Evolutionary conservation across 352 stramenopile species (phyloP).

Genomic region (Ophiocytium majus): DNA sequence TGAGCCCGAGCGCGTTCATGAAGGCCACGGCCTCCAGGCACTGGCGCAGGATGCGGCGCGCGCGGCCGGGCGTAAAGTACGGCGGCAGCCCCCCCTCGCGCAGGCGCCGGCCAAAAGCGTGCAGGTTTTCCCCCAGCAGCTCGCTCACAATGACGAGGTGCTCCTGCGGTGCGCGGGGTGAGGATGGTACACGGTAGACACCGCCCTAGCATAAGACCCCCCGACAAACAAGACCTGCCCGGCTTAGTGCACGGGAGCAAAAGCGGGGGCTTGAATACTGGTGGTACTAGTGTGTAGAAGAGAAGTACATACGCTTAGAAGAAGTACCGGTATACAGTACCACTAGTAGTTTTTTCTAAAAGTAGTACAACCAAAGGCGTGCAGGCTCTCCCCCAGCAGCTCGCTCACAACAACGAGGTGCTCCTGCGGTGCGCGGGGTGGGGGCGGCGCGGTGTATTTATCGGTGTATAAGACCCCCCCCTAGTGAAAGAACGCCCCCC

Average conservation of each 20-base stretch:
- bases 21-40: conserved; percentile 68
- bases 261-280: no score
- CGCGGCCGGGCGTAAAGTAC: conserved; percentile 79
- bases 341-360: no score
- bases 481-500: no score
- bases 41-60: conserved; percentile 39
- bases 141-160: conserved; percentile 90
- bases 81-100: conserved; percentile 72
- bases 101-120: conserved; percentile 89
- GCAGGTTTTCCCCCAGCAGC: conserved; percentile 92
- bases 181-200: not conserved
- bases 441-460: no score
- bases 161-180: conserved; percentile 58
- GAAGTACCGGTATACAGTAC: no score
- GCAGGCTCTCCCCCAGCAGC: conserved; percentile 92
- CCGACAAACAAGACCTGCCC: no score
- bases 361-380: conserved; percentile 98
- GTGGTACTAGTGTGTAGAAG: no score
- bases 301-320: no score
- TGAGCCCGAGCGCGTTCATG: conserved; percentile 80
- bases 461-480: no score
- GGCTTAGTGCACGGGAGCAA: no score
- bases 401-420: conserved; percentile 90
- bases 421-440: conserved; percentile 58
- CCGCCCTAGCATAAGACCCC: no score